Conservation (phyloP, 2,329 filamentous ascomycete species). For the Madurella fahalii region DNA sequence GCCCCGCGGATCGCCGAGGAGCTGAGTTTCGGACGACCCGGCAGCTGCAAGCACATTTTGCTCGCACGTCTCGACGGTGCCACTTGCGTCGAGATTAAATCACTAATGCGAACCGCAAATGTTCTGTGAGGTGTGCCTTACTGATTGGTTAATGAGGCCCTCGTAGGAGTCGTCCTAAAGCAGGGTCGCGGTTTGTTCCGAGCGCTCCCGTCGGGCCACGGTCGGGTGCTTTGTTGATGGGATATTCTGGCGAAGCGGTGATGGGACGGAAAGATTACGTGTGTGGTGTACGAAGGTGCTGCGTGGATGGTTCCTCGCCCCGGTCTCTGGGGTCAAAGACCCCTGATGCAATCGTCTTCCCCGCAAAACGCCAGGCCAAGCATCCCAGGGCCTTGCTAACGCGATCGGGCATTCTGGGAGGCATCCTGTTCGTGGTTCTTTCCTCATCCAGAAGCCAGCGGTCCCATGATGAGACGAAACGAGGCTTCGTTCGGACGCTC, state of each 20-base stretch:
- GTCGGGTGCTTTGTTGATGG: too few species aligned
- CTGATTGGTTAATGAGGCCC: background rate
- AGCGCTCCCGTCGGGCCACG: too few species aligned
- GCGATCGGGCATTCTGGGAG: background rate
- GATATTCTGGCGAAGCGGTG: too few species aligned
- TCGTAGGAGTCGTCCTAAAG: background rate
- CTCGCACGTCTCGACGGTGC: background rate
- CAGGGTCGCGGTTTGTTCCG: too few species aligned
- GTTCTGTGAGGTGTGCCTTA: background rate
- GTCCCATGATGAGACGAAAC: too few species aligned
- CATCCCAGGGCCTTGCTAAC: background rate
- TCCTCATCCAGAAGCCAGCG: too few species aligned
- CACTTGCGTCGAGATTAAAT: background rate
- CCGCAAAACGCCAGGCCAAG: conserved; percentile 12
- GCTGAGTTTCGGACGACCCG: background rate
- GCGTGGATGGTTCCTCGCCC: conserved; percentile 12
- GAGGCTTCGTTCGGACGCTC: too few species aligned
- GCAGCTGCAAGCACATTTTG: background rate
- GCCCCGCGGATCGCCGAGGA: background rate
- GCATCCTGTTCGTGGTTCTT: background rate
- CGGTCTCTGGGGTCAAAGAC: background rate
- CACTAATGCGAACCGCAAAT: background rate
- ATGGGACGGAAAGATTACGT: background rate
- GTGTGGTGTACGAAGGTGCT: too few species aligned
- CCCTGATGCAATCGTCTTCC: conserved; percentile 7